These are phyloP conservation scores for cucumber (Cucumis sativus) DNA, from an alignment of 306 rosid genomes.

Conservation along the genomic window DNA sequence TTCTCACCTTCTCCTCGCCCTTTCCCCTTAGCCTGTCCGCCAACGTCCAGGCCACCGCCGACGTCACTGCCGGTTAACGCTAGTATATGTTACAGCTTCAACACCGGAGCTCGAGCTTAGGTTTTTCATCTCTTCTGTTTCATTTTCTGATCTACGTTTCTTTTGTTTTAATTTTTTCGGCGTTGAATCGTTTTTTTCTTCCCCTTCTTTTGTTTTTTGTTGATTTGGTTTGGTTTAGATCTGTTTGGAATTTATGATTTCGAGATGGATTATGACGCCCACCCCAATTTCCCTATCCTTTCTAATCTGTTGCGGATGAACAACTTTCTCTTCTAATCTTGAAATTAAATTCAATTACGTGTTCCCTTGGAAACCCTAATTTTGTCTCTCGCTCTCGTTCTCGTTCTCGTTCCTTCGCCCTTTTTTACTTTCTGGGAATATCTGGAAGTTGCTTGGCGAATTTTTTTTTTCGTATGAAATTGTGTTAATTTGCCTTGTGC, in stretches of 20 bases:
- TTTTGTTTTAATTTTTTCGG: neutral
- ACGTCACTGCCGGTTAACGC: conserved; percentile 73
- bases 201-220: neutral
- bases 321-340: neutral
- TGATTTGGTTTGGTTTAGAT: conserved; percentile 26
- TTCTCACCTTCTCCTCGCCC: no score
- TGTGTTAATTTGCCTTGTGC: neutral
- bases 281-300: conserved; percentile 85
- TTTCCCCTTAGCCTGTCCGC: no score
- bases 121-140: conserved; percentile 11
- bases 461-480: neutral
- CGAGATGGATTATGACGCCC: conserved; percentile 72
- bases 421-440: neutral
- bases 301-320: neutral
- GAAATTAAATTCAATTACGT: neutral
- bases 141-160: neutral
- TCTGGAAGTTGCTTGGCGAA: neutral
- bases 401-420: neutral
- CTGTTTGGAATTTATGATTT: conserved; percentile 78
- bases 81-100: conserved; percentile 58
- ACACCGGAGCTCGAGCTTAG: conserved; percentile 60
- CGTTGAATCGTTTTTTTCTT: no score
- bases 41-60: conserved; percentile 29
- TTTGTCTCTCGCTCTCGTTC: neutral
- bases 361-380: conserved; percentile 1